Base-by-base conservation (phyloP, 306 rosid genomes). In the Cyclanthera cordifolia region DNA sequence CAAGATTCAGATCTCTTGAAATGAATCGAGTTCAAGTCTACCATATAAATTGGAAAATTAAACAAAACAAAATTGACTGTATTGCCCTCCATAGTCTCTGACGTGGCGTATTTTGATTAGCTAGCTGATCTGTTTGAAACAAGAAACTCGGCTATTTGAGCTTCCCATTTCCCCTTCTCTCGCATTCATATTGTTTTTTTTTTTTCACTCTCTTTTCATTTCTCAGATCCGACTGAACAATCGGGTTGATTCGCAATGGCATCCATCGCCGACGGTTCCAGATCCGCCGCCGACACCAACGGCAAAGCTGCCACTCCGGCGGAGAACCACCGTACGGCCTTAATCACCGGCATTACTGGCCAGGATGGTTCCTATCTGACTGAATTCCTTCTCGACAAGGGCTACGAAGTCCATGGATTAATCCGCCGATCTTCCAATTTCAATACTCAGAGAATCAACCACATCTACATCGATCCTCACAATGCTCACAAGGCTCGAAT, bases 381-480 rank as follows among this genome's bases (percentile, higher is more conserved):
- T 2, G 99, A 93, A 70, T 90, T 93, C 20, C 89, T 93, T 12
- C 91, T 93, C 8, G 23, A 83, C 68, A 93, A 90, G 57, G 96
- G 88, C 8, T 93, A 93, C 79, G 88, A 88, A 46, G 99, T 93
- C 21, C 95, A 93, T 79, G 99, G 99, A 5, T 80, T 93, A 53
- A 93, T 93, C 80, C 94, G 99, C 8, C 87, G 99, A 46, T 90
- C 99, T 12, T 93, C 99, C 24, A 93, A 93, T 76, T 93, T 93
- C 87, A 93, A 93, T 77, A 90, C 96, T 17, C 99, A 93, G 69
- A 82, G 99, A 48, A 93, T 93, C 86, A 88, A 93, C 37, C 99
- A 93, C 89, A 94, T 94, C 88, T 94, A 94, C 80, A 87, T 94
- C 54, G 99, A 94, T 14, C 99, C 99, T 10, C 99, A 94, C 96